Base-by-base conservation (phyloP, 2,329 filamentous ascomycete species). In the Aaosphaeria pasadenensis region DNA sequence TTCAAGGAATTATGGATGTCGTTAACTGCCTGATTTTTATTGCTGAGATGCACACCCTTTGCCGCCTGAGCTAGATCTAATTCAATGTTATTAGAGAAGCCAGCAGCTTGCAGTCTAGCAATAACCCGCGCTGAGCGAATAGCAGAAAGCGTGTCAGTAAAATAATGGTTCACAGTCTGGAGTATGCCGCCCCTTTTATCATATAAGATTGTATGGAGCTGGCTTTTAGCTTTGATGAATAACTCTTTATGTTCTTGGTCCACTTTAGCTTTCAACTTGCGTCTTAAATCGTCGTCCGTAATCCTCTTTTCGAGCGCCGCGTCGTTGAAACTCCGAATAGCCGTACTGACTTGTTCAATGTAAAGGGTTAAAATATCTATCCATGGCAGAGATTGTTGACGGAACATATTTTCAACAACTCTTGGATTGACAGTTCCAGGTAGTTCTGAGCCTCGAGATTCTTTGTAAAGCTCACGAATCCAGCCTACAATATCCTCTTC, bases 1-100 rank as follows among this genome's bases (percentile, higher is more conserved):
- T 73, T 63, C 0, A 88, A 71, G 1, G 81, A 78, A 49, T 87
- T 79, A 47, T 86, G 81, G 4, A 88, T 77, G 7, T 83, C 75
- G 32, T 78, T 70, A 3, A 74, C 57, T 0, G 68, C 66, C 33
- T 53, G 48, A 5, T 53, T 41, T 17, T 51, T 45, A 29, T 53
- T 53, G 43, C 48, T 49, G 13, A 47, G 47, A 36, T 36, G 33
- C 9, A 36, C 33, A 4, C 33, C 33, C n/a, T 36, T 36, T n/a
- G n/a, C n/a, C 33, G n/a, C 33, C n/a, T 36, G 33, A n/a, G n/a
- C n/a, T n/a, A n/a, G n/a, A n/a, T n/a, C n/a, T n/a, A n/a, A n/a
- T n/a, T n/a, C n/a, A n/a, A n/a, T n/a, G n/a, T n/a, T n/a, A n/a
- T n/a, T n/a, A 9, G 33, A 11, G 13, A 11, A 2, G 3, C 33